Percentiles rank a stretch among this genome's conserved stretches.
These are phyloP conservation scores for Macaranga tanarius DNA, from an alignment of 441 rosid genomes.

Conservation along the genomic window DNA sequence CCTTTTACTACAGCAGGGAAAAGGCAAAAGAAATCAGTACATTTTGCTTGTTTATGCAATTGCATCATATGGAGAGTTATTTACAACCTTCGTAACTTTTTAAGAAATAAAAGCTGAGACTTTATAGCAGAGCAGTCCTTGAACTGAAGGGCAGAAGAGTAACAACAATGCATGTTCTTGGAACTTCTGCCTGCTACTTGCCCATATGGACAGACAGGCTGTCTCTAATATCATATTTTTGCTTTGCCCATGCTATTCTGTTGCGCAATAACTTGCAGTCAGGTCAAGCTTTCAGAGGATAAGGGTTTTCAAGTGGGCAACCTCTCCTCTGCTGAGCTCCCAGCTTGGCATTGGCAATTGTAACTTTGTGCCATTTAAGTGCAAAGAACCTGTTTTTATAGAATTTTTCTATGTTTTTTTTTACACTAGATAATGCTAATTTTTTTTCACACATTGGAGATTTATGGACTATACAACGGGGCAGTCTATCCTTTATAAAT, in stretches of 20 bases:
- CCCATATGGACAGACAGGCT: conserved; percentile 21
- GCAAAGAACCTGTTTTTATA: no score
- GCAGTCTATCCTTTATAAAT: no score
- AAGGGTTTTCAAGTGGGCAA: neutral
- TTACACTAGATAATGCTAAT: no score
- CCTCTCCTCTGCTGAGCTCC: neutral
- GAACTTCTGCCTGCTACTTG: conserved; percentile 18
- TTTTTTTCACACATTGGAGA: no score
- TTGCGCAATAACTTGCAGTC: neutral
- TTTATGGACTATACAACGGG: no score
- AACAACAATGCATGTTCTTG: conserved; percentile 20
- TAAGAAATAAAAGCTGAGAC: neutral
- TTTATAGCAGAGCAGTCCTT: neutral
- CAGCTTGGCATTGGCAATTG: no score
- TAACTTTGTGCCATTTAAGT: no score
- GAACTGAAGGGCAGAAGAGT: conserved; percentile 15
- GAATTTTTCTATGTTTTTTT: no score
- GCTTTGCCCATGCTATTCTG: conserved; percentile 20
- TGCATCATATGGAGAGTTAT: no score
- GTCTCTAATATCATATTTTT: conserved; percentile 21
- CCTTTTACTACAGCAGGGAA: neutral
- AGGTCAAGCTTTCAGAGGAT: no score
- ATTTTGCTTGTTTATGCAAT: neutral
- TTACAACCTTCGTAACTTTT: neutral
- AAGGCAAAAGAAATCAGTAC: conserved; percentile 1